Conservation (phyloP, 768 basidiomycete genomes). For the Pleurotus djamor region DNA sequence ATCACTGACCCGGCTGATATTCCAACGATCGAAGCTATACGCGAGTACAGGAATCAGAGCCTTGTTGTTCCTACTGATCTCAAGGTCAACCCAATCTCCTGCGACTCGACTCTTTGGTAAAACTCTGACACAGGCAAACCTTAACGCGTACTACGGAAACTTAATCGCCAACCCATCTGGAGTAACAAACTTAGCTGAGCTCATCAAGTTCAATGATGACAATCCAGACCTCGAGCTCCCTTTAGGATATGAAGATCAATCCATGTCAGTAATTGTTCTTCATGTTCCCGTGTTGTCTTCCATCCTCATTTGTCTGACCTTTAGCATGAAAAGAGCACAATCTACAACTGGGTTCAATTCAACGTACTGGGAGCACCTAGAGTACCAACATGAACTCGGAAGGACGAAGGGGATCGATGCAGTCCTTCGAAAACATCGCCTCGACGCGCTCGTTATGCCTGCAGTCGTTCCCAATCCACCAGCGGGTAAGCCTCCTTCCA, state of each 20-base stretch:
- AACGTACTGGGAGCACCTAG: conserved; percentile 40
- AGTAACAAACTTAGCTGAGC: conserved; percentile 50
- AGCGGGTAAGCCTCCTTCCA: conserved; percentile 10
- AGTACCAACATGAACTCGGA: conserved; percentile 43
- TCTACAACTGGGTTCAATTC: conserved; percentile 39
- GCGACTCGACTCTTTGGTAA: background rate
- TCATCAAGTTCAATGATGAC: conserved; percentile 56
- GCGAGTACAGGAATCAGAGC: conserved; percentile 68
- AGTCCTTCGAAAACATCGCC: conserved; percentile 37
- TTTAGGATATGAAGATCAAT: conserved; percentile 33
- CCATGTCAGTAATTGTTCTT: conserved; percentile 16
- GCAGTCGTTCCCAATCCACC: conserved; percentile 32
- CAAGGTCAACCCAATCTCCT: conserved; percentile 32
- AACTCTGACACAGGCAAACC: background rate
- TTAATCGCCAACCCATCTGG: conserved; percentile 54
- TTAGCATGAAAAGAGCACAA: conserved; percentile 34
- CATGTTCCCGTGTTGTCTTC: conserved; percentile 4
- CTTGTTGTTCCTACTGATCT: conserved; percentile 86
- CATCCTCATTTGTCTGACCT: background rate
- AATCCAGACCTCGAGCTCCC: conserved; percentile 50
- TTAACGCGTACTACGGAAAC: background rate
- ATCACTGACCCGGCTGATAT: conserved; percentile 65
- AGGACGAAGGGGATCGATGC: conserved; percentile 54
- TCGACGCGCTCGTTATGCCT: conserved; percentile 55
- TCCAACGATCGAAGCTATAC: conserved; percentile 54